Percentiles rank a stretch among this genome's conserved stretches.
Evolutionary conservation across 352 stramenopile genomes (phyloP).

Genomic region (Blastocystis sp.): DNA sequence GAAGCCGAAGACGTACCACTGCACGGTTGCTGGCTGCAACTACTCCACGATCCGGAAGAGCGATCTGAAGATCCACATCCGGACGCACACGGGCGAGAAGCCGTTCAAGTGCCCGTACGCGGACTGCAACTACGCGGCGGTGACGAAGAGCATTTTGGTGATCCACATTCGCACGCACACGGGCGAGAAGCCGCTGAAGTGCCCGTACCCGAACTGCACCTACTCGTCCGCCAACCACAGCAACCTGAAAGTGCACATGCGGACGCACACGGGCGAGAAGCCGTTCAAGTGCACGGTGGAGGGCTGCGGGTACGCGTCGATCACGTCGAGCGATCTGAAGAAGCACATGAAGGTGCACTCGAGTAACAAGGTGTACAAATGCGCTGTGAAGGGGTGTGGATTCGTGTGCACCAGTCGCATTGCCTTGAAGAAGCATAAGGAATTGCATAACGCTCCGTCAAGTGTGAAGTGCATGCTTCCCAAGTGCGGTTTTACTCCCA

Average conservation of each 20-base stretch:
- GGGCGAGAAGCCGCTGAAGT: conserved; percentile 51
- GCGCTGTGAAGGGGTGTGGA: conserved; percentile 35
- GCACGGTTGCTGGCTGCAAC: conserved; percentile 53
- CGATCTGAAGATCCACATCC: conserved; percentile 55
- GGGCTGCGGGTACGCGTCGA: conserved; percentile 46
- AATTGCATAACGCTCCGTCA: conserved; percentile 35
- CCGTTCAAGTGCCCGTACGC: conserved; percentile 65
- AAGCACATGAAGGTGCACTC: conserved; percentile 59
- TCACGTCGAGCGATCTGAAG: conserved; percentile 63
- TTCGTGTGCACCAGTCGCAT: conserved; percentile 37
- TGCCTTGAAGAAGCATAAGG: conserved; percentile 63
- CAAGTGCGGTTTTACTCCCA: conserved; percentile 55
- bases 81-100: conserved; percentile 60
- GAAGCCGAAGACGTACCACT: conserved; percentile 49
- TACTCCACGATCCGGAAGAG: conserved; percentile 60
- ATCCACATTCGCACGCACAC: conserved; percentile 65
- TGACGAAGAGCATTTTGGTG: conserved; percentile 45
- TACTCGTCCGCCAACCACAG: conserved; percentile 62
- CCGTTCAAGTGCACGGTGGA: conserved; percentile 65
- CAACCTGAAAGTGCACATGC: conserved; percentile 65
- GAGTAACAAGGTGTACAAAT: conserved; percentile 13
- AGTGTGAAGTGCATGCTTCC: conserved; percentile 21
- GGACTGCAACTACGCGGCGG: conserved; percentile 61
- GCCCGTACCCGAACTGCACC: conserved; percentile 55
- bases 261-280: conserved; percentile 52